Percentiles rank a stretch among this genome's conserved stretches.
Evolutionary conservation across 345 rosid genomes (phyloP).

Genomic region (Ricinus communis): DNA sequence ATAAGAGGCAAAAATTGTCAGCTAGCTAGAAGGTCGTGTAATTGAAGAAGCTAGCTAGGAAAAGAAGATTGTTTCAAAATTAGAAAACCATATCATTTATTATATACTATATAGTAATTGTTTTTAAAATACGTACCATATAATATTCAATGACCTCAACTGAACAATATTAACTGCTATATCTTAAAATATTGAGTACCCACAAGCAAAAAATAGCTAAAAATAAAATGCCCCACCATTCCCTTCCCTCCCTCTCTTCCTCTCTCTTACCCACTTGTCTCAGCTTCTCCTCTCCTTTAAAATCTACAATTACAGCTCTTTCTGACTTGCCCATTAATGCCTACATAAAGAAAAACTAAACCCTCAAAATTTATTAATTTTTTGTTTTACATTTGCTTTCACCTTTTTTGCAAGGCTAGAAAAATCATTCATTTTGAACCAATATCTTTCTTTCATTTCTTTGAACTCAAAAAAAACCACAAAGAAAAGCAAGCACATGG

Average conservation of each 20-base stretch:
- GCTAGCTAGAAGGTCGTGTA: not conserved
- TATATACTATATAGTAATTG: not conserved
- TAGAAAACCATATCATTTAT: not conserved
- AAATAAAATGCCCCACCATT: constrained; percentile 28
- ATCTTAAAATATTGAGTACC: constrained; percentile 34
- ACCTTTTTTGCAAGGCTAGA: not conserved
- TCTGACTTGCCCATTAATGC: constrained; percentile 27
- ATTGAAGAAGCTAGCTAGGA: constrained; percentile 7
- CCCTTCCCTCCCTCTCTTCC: not conserved
- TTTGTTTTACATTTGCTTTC: not conserved
- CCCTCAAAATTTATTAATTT: not conserved
- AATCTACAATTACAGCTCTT: constrained; percentile 32
- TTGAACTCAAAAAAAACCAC: not conserved
- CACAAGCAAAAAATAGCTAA: constrained; percentile 16
- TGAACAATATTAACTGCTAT: constrained; percentile 36
- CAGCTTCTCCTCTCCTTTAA: constrained; percentile 23
- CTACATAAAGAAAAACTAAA: constrained; percentile 1
- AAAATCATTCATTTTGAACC: constrained; percentile 9
- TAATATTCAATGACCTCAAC: constrained; percentile 39
- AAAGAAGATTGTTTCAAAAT: constrained; percentile 16
- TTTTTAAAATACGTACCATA: not conserved
- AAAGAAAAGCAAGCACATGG: constrained; percentile 12
- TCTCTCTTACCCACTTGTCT: not conserved
- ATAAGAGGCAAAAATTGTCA: not conserved
- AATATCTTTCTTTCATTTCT: not conserved